These are phyloP conservation scores for Fraxinus angustifolia DNA, from an alignment of 305 asterid genomes.

Conservation along the genomic window DNA sequence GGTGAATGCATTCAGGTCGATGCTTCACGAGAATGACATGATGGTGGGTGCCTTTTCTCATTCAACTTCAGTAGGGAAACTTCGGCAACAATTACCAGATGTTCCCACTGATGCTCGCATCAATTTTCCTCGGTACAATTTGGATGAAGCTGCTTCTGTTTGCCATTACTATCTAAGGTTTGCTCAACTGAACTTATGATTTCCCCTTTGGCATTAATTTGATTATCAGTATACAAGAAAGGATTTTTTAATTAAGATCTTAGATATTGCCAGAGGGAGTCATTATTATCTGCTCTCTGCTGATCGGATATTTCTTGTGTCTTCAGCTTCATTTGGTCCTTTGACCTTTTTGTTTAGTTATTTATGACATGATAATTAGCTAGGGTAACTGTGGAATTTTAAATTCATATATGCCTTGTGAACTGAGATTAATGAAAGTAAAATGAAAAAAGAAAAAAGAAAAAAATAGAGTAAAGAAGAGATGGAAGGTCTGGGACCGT, in stretches of 20 bases:
- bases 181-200: constrained; percentile 25
- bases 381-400: not conserved
- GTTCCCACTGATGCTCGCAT: constrained; percentile 77
- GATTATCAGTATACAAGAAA: not conserved
- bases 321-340: not conserved
- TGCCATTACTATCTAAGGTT: constrained; percentile 91
- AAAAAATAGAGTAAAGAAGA: not conserved
- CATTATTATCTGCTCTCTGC: not conserved
- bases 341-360: not conserved
- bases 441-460: not conserved
- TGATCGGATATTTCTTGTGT: not conserved
- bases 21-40: constrained; percentile 76
- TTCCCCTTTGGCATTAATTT: constrained; percentile 8
- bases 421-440: not conserved
- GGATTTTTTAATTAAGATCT: not conserved
- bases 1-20: constrained; percentile 91
- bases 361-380: not conserved
- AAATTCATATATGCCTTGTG: not conserved
- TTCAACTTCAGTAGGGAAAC: constrained; percentile 92
- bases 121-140: constrained; percentile 66
- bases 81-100: constrained; percentile 80
- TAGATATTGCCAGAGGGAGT: not conserved
- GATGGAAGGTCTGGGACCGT: not conserved
- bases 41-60: constrained; percentile 97
- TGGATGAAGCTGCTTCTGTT: constrained; percentile 87